Evolutionary conservation across 2,329 filamentous ascomycete genomes (phyloP), one percentile per base, ranked within the genome.

Genomic region (Sphaceloma murrayae): DNA sequence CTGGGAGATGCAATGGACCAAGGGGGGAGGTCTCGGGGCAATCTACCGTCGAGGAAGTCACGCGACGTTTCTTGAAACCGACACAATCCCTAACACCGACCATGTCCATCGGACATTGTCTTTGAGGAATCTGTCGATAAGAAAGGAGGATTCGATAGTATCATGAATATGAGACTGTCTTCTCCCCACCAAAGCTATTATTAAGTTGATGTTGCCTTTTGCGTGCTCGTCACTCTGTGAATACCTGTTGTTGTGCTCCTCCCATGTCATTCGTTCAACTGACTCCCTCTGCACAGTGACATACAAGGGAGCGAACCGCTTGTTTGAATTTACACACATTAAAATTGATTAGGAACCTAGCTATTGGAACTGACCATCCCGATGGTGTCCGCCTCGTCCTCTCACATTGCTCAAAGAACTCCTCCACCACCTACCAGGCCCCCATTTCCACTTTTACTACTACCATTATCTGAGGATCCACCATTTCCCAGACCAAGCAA

Each of bases 41-140:
- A 45, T 4, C 21, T 29, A 18, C 8, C 27, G 16, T 34, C 29
- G 42, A 36, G 32, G 29, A 14, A 8, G 11, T 34, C 40, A 43
- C 16, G 32, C 42, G 32, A 34, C 31, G 42, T 45, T 45, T 45
- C 18, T 31, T 17, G 16, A 45, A 14, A 22, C 9, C 21, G 17
- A 18, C 31, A 45, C 16, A 22, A 14, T 29, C 31, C 29, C 42
- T 45, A 45, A 45, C 16, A 45, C 42, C 42, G 42, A 34, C 42
- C 11, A 21, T 43, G 32, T 32, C 11, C 26, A 11, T 18, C 11
- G 5, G 8, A 32, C 31, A 34, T 34, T 27, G 29, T 34, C 42
- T 45, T 45, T 45, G 42, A 29, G 19, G 29, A 24, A 10, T 14
- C 14, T n/a, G n/a, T 27, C 22, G 19, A 16, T 11, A 22, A 18